Conservation (phyloP, 805 yeast genomes). For the Wickerhamiella kurtzmanii region DNA sequence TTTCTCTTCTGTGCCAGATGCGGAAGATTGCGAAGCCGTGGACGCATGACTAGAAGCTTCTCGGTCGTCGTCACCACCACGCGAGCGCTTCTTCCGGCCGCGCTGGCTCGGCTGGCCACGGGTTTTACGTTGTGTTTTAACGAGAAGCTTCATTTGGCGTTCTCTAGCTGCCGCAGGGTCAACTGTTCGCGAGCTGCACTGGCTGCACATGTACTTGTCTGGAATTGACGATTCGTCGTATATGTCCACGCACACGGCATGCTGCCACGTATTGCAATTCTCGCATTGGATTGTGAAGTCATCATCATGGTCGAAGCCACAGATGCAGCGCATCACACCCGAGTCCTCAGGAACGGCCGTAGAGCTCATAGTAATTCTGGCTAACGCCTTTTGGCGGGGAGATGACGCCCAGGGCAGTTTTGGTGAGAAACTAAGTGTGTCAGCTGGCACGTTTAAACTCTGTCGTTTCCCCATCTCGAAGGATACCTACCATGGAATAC, state of each 20-base stretch:
- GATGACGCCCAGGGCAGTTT: too few species aligned
- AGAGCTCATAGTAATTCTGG: constrained; percentile 4
- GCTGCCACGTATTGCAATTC: constrained; percentile 87
- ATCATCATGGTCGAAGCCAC: constrained; percentile 81
- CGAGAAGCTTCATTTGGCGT: constrained; percentile 25
- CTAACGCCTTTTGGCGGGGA: too few species aligned
- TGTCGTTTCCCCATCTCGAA: too few species aligned
- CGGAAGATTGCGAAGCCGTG: too few species aligned
- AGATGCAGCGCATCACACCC: constrained; percentile 79
- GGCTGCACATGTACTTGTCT: constrained; percentile 66
- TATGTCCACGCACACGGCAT: constrained; percentile 79
- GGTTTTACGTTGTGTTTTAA: constrained; percentile 6
- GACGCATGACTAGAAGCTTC: too few species aligned
- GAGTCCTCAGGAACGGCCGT: constrained; percentile 36
- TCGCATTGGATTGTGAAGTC: constrained; percentile 94
- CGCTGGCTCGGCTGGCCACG: constrained; percentile 3
- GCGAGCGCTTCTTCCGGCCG: not conserved
- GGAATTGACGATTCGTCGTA: constrained; percentile 61
- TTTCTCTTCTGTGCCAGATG: not conserved
- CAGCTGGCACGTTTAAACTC: too few species aligned
- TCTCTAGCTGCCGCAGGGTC: constrained; percentile 33
- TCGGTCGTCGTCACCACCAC: constrained; percentile 5
- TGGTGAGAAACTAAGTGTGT: too few species aligned
- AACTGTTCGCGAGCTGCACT: constrained; percentile 46
- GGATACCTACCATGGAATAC: too few species aligned